Evolutionary conservation across 148 eudicot species (phyloP).

Genomic region (Chenopodium suecicum): DNA sequence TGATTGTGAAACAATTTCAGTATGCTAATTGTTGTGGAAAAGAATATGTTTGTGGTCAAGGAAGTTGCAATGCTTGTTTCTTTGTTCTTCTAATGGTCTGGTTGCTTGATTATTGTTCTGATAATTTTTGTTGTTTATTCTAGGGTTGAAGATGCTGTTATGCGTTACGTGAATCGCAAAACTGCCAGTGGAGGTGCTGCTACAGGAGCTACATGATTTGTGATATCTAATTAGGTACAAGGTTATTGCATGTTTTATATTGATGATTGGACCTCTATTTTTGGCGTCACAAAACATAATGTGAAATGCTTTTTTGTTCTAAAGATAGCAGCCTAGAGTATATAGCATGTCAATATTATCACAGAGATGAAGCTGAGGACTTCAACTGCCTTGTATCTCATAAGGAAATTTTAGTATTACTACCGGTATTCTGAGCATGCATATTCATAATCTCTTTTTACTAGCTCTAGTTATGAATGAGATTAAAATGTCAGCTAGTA

Average conservation of each 20-base stretch:
- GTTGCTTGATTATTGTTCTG: not conserved
- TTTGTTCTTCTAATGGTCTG: not conserved
- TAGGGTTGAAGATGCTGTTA: slow-evolving; percentile 92
- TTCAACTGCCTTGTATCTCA: not conserved
- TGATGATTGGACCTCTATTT: not conserved
- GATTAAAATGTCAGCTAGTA: not conserved
- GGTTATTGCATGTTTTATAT: not conserved
- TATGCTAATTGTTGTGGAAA: not conserved
- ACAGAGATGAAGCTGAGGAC: not conserved
- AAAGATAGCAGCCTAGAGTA: not conserved
- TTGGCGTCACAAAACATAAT: not conserved
- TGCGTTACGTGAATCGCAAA: slow-evolving; percentile 81
- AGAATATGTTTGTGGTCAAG: not conserved
- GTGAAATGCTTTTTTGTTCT: not conserved
- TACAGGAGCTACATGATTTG: slow-evolving; percentile 50
- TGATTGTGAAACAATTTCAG: not conserved
- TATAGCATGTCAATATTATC: not conserved
- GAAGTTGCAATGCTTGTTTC: not conserved
- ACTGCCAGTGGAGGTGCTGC: slow-evolving; percentile 50
- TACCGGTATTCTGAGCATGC: not conserved
- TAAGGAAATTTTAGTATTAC: not conserved
- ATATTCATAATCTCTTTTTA: not conserved
- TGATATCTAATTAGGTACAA: not conserved
- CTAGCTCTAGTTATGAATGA: not conserved
- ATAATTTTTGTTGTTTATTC: not conserved